These are phyloP conservation scores for Aspergillus incahuasiensis DNA, from an alignment of 495 filamentous ascomycete genomes.

Conservation along the genomic window DNA sequence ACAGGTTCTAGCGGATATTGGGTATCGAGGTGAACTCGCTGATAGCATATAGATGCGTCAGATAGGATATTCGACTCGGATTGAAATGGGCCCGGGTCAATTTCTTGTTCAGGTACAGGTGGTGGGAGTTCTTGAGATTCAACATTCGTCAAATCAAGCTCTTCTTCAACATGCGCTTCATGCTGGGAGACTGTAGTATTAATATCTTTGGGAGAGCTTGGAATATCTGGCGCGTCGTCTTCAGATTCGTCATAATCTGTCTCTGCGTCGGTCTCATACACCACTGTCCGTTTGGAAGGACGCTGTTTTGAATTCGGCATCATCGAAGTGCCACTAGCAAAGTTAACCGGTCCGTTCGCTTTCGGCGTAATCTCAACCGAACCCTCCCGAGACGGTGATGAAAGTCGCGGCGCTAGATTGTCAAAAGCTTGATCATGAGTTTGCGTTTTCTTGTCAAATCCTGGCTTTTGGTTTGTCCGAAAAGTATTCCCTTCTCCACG, in stretches of 20 bases:
- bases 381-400: background rate
- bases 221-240: constrained; percentile 12
- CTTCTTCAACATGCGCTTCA: constrained; percentile 1
- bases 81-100: constrained; percentile 14
- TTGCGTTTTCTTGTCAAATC: background rate
- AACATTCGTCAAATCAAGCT: constrained; percentile 13
- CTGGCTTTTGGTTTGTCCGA: constrained; percentile 8
- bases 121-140: constrained; percentile 38
- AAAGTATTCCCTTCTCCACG: constrained; percentile 2
- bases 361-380: background rate
- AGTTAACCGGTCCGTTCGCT: background rate
- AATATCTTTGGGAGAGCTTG: constrained; percentile 13
- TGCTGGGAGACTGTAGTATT: background rate
- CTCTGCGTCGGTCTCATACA: constrained; percentile 46
- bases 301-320: background rate
- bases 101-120: constrained; percentile 15
- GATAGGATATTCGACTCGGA: constrained; percentile 33
- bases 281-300: constrained; percentile 29
- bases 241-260: constrained; percentile 32
- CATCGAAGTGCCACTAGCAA: background rate
- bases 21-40: constrained; percentile 34
- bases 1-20: constrained; percentile 43
- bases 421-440: too few species aligned
- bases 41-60: constrained; percentile 40
- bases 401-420: background rate